A percentile compares a stretch with the other conserved stretches of the same genome.
Conservation (phyloP, 768 basidiomycete genomes). For the Tephrocybe sp. region DNA sequence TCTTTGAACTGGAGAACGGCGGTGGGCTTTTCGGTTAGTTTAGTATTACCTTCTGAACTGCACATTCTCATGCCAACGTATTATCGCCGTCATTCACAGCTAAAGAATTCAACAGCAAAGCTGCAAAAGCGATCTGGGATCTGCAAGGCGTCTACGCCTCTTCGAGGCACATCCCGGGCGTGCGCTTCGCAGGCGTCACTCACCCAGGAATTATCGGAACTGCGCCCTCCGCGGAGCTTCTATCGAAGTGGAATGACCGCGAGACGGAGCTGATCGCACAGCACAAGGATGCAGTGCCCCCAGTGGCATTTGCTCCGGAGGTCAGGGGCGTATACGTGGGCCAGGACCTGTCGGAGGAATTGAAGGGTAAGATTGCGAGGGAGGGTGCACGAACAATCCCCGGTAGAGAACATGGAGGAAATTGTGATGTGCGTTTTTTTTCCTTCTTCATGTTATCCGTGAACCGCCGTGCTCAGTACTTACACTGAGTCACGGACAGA, state of each 20-base stretch:
- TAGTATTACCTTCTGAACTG: not conserved
- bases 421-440: slow-evolving; percentile 55
- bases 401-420: slow-evolving; percentile 78
- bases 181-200: slow-evolving; percentile 74
- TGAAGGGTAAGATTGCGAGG: slow-evolving; percentile 48
- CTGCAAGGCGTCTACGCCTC: slow-evolving; percentile 70
- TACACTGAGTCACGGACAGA: slow-evolving; percentile 33
- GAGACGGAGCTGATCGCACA: slow-evolving; percentile 62
- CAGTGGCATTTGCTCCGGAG: slow-evolving; percentile 66
- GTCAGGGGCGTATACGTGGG: slow-evolving; percentile 64
- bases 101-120: slow-evolving; percentile 64
- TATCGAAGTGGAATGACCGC: slow-evolving; percentile 73
- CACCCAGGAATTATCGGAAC: slow-evolving; percentile 79
- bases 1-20: slow-evolving; percentile 72
- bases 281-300: slow-evolving; percentile 49
- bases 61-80: not conserved
- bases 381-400: slow-evolving; percentile 78
- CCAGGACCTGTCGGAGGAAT: slow-evolving; percentile 49
- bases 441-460: not conserved
- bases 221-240: slow-evolving; percentile 68
- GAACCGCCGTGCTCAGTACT: not conserved
- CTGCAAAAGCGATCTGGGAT: slow-evolving; percentile 82
- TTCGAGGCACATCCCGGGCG: slow-evolving; percentile 76
- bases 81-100: slow-evolving; percentile 29
- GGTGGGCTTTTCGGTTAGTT: slow-evolving; percentile 62